Evolutionary conservation across 331 rosid genomes (phyloP).

Genomic region (Rosa hybrid): DNA sequence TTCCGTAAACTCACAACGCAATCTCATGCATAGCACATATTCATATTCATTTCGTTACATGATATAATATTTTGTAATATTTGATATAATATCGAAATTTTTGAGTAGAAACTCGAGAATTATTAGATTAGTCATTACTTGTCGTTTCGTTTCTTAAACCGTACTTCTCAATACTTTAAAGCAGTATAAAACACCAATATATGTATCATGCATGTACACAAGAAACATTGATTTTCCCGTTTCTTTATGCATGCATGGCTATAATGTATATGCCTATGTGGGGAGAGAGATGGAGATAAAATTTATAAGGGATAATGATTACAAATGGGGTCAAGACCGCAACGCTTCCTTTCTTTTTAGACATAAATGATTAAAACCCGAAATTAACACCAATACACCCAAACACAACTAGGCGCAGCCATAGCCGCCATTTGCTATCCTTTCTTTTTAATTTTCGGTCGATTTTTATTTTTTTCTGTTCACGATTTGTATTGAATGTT

Average conservation of each 20-base stretch:
- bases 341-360: slow-evolving; percentile 25
- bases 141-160: rapidly evolving
- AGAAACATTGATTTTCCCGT: neutral
- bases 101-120: too few relatives aligned
- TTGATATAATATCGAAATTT: too few relatives aligned
- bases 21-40: too few relatives aligned
- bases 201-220: too few relatives aligned
- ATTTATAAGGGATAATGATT: slow-evolving; percentile 47
- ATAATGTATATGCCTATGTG: neutral
- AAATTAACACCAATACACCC: neutral
- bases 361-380: slow-evolving; percentile 32
- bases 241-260: neutral
- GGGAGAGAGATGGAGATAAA: slow-evolving; percentile 6
- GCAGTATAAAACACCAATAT: too few relatives aligned
- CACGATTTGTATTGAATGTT: slow-evolving; percentile 16
- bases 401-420: slow-evolving; percentile 69
- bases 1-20: too few relatives aligned
- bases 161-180: too few relatives aligned
- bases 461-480: neutral
- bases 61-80: too few relatives aligned
- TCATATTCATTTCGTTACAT: too few relatives aligned
- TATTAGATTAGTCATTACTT: too few relatives aligned
- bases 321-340: slow-evolving; percentile 47
- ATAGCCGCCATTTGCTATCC: slow-evolving; percentile 49
- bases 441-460: neutral